Conservation (phyloP, 495 filamentous ascomycete species). For the Penicillium manginii region DNA sequence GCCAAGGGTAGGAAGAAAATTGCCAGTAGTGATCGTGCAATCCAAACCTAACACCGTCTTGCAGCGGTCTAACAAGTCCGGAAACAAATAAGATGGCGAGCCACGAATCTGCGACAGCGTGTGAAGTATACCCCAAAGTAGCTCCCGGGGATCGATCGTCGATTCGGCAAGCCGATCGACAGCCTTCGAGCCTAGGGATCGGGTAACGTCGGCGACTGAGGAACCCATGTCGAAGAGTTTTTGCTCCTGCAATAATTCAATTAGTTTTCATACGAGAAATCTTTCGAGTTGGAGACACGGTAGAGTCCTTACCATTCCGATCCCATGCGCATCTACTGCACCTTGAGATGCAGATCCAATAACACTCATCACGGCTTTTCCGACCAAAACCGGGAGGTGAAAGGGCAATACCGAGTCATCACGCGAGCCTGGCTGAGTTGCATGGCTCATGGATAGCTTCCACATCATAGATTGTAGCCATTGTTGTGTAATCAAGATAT, state of each 20-base stretch:
- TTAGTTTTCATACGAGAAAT: neutral
- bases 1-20: conserved; percentile 35
- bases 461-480: conserved; percentile 66
- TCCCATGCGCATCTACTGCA: conserved; percentile 63
- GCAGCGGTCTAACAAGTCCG: conserved; percentile 39
- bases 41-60: conserved; percentile 40
- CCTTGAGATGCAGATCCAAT: conserved; percentile 55
- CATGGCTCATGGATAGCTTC: conserved; percentile 60
- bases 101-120: conserved; percentile 48
- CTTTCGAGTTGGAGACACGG: no score
- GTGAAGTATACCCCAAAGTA: conserved; percentile 48
- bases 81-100: conserved; percentile 50
- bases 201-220: conserved; percentile 35
- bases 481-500: conserved; percentile 64
- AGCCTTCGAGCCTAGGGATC: conserved; percentile 37
- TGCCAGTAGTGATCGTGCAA: conserved; percentile 36
- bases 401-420: conserved; percentile 57
- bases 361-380: conserved; percentile 55
- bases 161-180: conserved; percentile 37
- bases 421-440: conserved; percentile 48
- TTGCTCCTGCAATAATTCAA: conserved; percentile 37
- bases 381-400: conserved; percentile 61
- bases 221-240: conserved; percentile 45
- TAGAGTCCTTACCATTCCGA: conserved; percentile 55
- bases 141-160: conserved; percentile 39